Base-by-base conservation (phyloP, 169 alveolate genomes). In the Eimeria tenella region DNA sequence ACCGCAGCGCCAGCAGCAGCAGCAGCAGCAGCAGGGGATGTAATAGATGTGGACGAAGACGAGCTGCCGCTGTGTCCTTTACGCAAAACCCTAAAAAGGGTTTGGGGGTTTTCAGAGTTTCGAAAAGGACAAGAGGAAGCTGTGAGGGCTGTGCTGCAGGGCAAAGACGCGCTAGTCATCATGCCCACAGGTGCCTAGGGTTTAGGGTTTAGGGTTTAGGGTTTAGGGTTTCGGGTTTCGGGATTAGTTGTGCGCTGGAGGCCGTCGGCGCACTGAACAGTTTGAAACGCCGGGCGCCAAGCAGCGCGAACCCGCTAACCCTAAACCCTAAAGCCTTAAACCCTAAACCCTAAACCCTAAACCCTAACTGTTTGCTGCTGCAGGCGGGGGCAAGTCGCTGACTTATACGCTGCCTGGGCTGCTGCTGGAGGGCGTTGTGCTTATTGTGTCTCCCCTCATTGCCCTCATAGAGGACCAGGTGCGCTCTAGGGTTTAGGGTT, bases 391-490 rank as follows among this genome's bases (percentile, higher is more conserved):
- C 5, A 98, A 98, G 95, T 95, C 98, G 71, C 83, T 98, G 55
- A 97, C 99, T 31, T 98, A 98, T 93, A 97, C 98, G 95, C 94
- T 98, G 8, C 98, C 99, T 3, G 98, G 99, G 0, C 93, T 97
- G 52, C 95, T 75, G 95, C 96, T 95, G 82, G 86, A 79, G 13
- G 98, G 99, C 62, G 96, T 98, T 23, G 98, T 99, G 52, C 93
- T 98, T 60, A 99, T 98, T 31, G 96, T 98, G 68, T 97, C 98
- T 97, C 99, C 99, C 52, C 96, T 98, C 68, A 96, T 98, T 68
- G 96, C 99, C 50, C 96, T 98, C 71, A 98, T 98, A 94, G 98
- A 97, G 52, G 99, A 98, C 95, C 99, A 98, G 91, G 97, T 98
- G 55, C 97, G 97, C 53, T 94, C 94, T 11, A 68, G 77, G 77